These are phyloP conservation scores for Circinella umbellata DNA, from an alignment of 371 early-diverging fungal species.

Conservation along the genomic window DNA sequence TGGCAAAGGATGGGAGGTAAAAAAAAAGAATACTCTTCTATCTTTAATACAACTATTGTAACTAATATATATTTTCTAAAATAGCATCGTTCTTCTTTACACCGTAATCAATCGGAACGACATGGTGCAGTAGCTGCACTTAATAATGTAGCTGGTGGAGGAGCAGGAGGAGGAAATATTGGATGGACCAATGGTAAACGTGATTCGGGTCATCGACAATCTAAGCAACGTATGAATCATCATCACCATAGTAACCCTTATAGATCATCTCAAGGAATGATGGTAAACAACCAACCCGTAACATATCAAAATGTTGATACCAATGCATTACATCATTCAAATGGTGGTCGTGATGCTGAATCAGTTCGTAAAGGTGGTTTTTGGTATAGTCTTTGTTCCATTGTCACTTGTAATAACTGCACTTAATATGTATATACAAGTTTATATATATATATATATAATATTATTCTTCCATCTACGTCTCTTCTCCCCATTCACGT, in stretches of 20 bases:
- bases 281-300: slow-evolving; percentile 19
- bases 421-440: slow-evolving; percentile 4
- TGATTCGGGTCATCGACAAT: slow-evolving; percentile 17
- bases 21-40: too few relatives aligned
- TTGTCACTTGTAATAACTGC: slow-evolving; percentile 26
- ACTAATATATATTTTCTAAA: background rate
- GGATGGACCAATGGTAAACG: slow-evolving; percentile 18
- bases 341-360: slow-evolving; percentile 25
- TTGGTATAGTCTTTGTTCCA: slow-evolving; percentile 21
- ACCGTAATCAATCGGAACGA: slow-evolving; percentile 22
- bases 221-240: slow-evolving; percentile 18
- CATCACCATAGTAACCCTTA: slow-evolving; percentile 16
- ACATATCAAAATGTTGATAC: slow-evolving; percentile 30
- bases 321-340: slow-evolving; percentile 18
- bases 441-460: too few relatives aligned
- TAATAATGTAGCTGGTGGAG: slow-evolving; percentile 21
- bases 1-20: slow-evolving; percentile 62
- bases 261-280: slow-evolving; percentile 23
- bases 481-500: too few relatives aligned
- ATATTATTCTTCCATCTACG: background rate
- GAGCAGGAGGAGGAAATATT: slow-evolving; percentile 5
- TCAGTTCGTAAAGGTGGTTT: slow-evolving; percentile 27
- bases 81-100: slow-evolving; percentile 22
- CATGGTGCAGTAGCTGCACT: slow-evolving; percentile 29
- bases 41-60: background rate